These are phyloP conservation scores for Coemansia sp. DNA, from an alignment of 192 early-diverging fungal species.

Conservation along the genomic window DNA sequence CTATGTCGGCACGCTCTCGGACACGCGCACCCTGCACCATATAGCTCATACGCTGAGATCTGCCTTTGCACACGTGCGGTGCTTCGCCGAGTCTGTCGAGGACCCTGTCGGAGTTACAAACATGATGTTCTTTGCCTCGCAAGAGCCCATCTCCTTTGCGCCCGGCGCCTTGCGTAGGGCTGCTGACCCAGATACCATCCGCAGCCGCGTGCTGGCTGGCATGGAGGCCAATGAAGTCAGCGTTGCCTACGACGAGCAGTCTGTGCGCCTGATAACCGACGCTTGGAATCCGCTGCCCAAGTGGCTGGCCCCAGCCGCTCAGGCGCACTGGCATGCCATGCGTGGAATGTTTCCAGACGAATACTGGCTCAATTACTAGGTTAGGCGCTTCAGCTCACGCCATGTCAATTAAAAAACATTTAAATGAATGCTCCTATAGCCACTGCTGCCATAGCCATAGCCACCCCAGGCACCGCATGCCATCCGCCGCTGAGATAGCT, in stretches of 20 bases:
- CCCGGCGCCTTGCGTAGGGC: background rate
- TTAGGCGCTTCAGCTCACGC: background rate
- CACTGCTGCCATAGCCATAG: slow-evolving; percentile 4
- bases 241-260: slow-evolving; percentile 29
- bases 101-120: slow-evolving; percentile 57
- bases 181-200: slow-evolving; percentile 8
- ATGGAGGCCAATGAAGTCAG: slow-evolving; percentile 56
- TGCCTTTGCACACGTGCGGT: slow-evolving; percentile 66
- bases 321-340: slow-evolving; percentile 76
- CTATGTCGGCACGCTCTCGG: slow-evolving; percentile 66
- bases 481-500: slow-evolving; percentile 39
- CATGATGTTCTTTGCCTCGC: slow-evolving; percentile 67
- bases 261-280: slow-evolving; percentile 61
- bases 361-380: slow-evolving; percentile 75
- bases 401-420: slow-evolving; percentile 1
- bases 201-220: slow-evolving; percentile 39
- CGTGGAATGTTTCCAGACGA: slow-evolving; percentile 61
- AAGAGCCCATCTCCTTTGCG: slow-evolving; percentile 47
- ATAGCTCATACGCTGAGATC: slow-evolving; percentile 63
- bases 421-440: slow-evolving; percentile 23
- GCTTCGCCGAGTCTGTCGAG: slow-evolving; percentile 60
- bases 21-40: slow-evolving; percentile 57
- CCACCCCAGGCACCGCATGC: background rate
- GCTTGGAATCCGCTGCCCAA: slow-evolving; percentile 59
- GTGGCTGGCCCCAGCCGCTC: slow-evolving; percentile 59